Base-by-base conservation (phyloP, 306 rosid genomes). In the Dryas drummondii region DNA sequence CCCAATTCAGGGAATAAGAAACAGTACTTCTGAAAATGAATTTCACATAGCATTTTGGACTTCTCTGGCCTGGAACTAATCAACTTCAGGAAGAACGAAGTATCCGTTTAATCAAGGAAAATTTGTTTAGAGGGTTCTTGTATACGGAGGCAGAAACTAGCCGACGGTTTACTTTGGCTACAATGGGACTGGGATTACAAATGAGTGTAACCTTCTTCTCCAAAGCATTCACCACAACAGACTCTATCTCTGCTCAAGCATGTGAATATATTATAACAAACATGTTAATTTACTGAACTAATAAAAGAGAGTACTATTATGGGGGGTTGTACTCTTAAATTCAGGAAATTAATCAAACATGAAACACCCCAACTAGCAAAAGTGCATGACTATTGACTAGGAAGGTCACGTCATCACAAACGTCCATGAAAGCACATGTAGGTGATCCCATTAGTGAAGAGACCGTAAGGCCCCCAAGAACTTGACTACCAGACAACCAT, bases 151-250 rank as follows among this genome's bases (percentile, higher is more conserved):
- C 80, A 64, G 85, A 64, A 65, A 89, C 81, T 76, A 84, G 82
- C 50, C 56, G 69, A 44, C 53, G 5, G 73, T 55, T 9, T 11
- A 81, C 74, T 77, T 83, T 70, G 44, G 80, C 81, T 68, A 57
- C 68, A 1, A 73, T 63, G 51, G 88, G 78, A 54, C 80, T 66
- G 47, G 88, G 81, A 70, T 87, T 86, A 76, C 88, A 84, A 17
- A 88, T 82, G 40, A 90, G 83, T 42, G 81, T 85, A 66, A 93
- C 98, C 80, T 85, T 86, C 89, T 90, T 90, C 47, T 90, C 97
- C 82, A 86, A 48, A 27, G 84, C 85, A 68, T 80, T 85, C 83
- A 93, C 89, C 78, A 83, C 85, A 71, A 93, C 80, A 0, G 94
- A 93, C 63, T 93, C 94, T 77, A 86, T 87, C 80, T 91, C 93